Evolutionary conservation across 139 green algal genomes (phyloP), one percentile per base, ranked within the genome.

Genomic region (Micromonas commoda): DNA sequence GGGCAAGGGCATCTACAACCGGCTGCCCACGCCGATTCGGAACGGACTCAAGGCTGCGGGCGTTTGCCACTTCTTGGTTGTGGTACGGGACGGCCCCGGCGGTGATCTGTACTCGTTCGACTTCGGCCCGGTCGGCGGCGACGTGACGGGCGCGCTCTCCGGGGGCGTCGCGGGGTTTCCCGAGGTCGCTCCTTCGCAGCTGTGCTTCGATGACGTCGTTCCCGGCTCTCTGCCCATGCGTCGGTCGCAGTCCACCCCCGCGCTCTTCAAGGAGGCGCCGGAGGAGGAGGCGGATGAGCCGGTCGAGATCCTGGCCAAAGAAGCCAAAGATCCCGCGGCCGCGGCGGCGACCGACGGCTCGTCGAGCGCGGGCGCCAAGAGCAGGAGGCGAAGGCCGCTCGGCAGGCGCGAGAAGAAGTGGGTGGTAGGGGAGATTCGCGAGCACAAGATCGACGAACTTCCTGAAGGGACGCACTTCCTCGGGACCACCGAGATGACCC

Each of bases 351-450:
- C n/a, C n/a, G n/a, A n/a, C n/a, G n/a, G n/a, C n/a, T n/a, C n/a
- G n/a, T n/a, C n/a, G n/a, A n/a, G n/a, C n/a, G n/a, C n/a, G n/a
- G n/a, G n/a, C n/a, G n/a, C n/a, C n/a, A n/a, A n/a, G n/a, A n/a
- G n/a, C n/a, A n/a, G n/a, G n/a, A n/a, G n/a, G n/a, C n/a, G n/a
- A n/a, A n/a, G n/a, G n/a, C n/a, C n/a, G n/a, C n/a, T n/a, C n/a
- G n/a, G n/a, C n/a, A n/a, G n/a, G n/a, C n/a, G n/a, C n/a, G n/a
- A n/a, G n/a, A n/a, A n/a, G n/a, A n/a, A n/a, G n/a, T n/a, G n/a
- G 64, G 16, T 71, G n/a, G 26, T 52, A 29, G 64, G 64, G 4
- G 64, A 71, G 13, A 71, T 71, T 38, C 64, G 64, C 64, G 64
- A 71, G 28, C 21, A 13, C 2, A 26, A 4, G 64, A 26, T 71